Evolutionary conservation across 495 filamentous ascomycete species (phyloP), one percentile per base, ranked within the genome.

Genomic region (Schizothecium vesticola): DNA sequence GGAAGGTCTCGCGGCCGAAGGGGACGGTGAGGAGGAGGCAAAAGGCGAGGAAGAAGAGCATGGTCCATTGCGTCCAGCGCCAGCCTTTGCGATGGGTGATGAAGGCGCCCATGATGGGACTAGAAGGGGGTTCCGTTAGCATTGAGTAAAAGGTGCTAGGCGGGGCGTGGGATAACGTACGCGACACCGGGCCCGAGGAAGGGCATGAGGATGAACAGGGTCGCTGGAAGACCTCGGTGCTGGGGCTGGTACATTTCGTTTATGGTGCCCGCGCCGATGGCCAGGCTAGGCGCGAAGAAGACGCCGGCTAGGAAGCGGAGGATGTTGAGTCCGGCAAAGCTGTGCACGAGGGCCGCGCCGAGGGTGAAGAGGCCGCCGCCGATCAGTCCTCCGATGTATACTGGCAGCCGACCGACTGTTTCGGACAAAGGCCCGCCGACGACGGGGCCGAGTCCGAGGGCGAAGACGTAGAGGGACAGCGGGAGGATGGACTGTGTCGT

Each of bases 221-320:
- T 71, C 3, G 81, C 76, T 0, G 83, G 80, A 7, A 80, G 36
- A 1, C 82, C 85, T 8, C 85, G 75, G 22, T 79, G 61, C n/a
- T 78, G 74, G 0, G 82, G 80, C 3, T 68, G 69, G 13, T 79
- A 86, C 11, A 86, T 68, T 73, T 90, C 88, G 36, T 84, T 81
- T 57, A 80, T 80, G 6, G 85, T 82, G 0, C 87, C 88, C 0
- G 78, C 82, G 1, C 85, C 84, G 11, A 89, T 84, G 25, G 86
- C 80, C 13, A 90, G 76, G 13, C 79, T 73, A 0, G 88, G 86
- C 51, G 82, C 83, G 24, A 82, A 86, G 24, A 82, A 77, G 3
- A 88, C 72, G 1, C 89, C 90, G 0, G 89, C 86, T 22, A 92
- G 79, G 73, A 91, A 86, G 7, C 90, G 83, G 36, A 85, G 84